Conservation (phyloP, 257 asterid genomes). For the Solanum chiquidenum region DNA sequence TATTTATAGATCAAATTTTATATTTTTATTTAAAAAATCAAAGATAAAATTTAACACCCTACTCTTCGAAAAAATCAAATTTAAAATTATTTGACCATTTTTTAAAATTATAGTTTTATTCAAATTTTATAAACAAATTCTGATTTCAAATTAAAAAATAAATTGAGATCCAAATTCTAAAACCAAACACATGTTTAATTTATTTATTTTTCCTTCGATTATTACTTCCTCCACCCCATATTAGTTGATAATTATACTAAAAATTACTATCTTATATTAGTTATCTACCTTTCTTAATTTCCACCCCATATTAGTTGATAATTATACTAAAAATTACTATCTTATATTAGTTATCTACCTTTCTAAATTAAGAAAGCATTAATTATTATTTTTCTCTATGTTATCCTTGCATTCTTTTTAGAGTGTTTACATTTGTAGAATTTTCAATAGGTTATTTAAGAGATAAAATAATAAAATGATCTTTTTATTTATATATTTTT, state of each 20-base stretch:
- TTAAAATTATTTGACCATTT: too few species aligned
- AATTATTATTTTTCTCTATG: background rate
- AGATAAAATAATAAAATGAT: too few species aligned
- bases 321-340: too few species aligned
- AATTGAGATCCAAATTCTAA: background rate
- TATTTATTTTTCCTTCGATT: background rate
- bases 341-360: too few species aligned
- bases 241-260: too few species aligned
- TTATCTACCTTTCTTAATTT: too few species aligned
- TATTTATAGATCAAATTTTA: background rate
- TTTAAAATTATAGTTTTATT: background rate
- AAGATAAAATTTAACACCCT: background rate
- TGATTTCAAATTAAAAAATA: background rate
- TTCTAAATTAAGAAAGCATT: too few species aligned
- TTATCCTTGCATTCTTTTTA: too few species aligned
- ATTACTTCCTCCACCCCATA: background rate
- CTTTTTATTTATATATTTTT: too few species aligned
- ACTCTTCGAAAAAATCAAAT: background rate
- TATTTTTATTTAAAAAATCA: fast-evolving
- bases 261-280: too few species aligned
- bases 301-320: background rate
- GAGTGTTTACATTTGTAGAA: too few species aligned
- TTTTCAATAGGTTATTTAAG: too few species aligned
- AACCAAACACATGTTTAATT: background rate
- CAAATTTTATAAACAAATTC: background rate